A percentile compares a stretch with the other conserved stretches of the same genome.
Evolutionary conservation across 768 basidiomycete genomes (phyloP).

Genomic region (Gautieria morchelliformis): DNA sequence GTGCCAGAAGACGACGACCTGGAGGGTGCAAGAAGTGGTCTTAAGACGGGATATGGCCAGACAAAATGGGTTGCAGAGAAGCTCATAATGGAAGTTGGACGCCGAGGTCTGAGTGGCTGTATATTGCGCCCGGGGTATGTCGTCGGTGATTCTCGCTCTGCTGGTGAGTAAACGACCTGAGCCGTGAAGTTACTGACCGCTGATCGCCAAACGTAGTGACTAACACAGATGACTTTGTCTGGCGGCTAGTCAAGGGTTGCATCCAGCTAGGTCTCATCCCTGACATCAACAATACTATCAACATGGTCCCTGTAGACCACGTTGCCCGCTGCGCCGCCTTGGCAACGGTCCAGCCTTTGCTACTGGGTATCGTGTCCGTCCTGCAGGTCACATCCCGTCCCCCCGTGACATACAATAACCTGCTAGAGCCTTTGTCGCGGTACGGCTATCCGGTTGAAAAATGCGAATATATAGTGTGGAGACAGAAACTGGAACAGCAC

Average conservation of each 20-base stretch:
- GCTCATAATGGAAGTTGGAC: conserved; percentile 83
- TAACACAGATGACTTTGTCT: conserved; percentile 98
- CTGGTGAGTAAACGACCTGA: conserved; percentile 47
- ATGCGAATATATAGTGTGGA: conserved; percentile 89
- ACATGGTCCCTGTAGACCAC: conserved; percentile 97
- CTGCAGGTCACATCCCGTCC: conserved; percentile 83
- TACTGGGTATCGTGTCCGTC: conserved; percentile 39
- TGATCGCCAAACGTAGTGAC: conserved; percentile 47
- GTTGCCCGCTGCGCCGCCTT: conserved; percentile 77
- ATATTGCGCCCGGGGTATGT: conserved; percentile 94
- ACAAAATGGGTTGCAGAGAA: conserved; percentile 99
- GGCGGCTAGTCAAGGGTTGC: conserved; percentile 98
- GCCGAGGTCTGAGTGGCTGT: conserved; percentile 72
- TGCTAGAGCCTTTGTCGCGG: conserved; percentile 59
- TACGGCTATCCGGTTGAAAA: conserved; percentile 76
- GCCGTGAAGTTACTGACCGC: not conserved
- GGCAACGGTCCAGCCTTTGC: conserved; percentile 54
- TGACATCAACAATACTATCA: conserved; percentile 96
- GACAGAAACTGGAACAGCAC: conserved; percentile 86
- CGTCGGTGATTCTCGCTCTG: conserved; percentile 82
- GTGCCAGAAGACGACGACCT: conserved; percentile 84
- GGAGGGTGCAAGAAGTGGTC: conserved; percentile 62
- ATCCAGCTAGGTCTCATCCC: conserved; percentile 94
- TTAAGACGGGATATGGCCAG: conserved; percentile 94
- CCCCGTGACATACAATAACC: conserved; percentile 78